These are phyloP conservation scores for Wickerhamiella sorbophila DNA, from an alignment of 805 yeast species.

Conservation along the genomic window DNA sequence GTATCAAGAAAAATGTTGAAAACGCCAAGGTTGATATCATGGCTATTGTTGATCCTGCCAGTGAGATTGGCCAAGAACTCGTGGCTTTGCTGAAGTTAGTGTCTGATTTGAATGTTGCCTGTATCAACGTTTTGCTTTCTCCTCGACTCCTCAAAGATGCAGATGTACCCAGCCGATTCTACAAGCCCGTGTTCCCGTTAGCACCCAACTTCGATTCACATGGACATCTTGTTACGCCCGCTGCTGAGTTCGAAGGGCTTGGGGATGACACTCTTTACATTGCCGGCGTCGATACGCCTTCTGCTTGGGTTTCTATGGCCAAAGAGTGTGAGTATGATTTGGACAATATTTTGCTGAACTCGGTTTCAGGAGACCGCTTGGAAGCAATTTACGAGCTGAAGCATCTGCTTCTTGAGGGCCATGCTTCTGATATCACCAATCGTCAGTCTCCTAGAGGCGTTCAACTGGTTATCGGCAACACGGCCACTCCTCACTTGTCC, in stretches of 20 bases:
- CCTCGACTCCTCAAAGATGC: constrained; percentile 30
- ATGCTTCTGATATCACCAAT: constrained; percentile 34
- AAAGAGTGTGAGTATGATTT: constrained; percentile 42
- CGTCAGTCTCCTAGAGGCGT: constrained; percentile 39
- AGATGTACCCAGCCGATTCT: constrained; percentile 12
- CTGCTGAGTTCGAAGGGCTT: constrained; percentile 31
- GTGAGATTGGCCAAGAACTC: constrained; percentile 51
- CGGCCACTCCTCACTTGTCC: constrained; percentile 3
- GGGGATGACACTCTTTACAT: constrained; percentile 41
- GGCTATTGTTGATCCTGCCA: constrained; percentile 56
- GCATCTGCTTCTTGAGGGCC: constrained; percentile 55
- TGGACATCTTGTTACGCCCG: constrained; percentile 20
- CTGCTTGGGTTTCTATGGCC: constrained; percentile 52
- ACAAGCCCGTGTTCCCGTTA: constrained; percentile 20
- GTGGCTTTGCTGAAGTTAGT: constrained; percentile 30
- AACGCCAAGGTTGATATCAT: constrained; percentile 38
- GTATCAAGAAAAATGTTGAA: constrained; percentile 6
- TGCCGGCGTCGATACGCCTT: constrained; percentile 44
- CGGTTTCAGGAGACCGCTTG: constrained; percentile 24
- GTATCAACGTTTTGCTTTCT: constrained; percentile 39
- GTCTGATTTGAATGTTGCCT: constrained; percentile 28
- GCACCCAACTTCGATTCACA: constrained; percentile 20
- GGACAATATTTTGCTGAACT: constrained; percentile 42
- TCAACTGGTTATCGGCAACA: constrained; percentile 30
- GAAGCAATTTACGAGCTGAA: constrained; percentile 38